Evolutionary conservation across 2,329 filamentous ascomycete genomes (phyloP).

Genomic region (Amylocarpus encephaloides): DNA sequence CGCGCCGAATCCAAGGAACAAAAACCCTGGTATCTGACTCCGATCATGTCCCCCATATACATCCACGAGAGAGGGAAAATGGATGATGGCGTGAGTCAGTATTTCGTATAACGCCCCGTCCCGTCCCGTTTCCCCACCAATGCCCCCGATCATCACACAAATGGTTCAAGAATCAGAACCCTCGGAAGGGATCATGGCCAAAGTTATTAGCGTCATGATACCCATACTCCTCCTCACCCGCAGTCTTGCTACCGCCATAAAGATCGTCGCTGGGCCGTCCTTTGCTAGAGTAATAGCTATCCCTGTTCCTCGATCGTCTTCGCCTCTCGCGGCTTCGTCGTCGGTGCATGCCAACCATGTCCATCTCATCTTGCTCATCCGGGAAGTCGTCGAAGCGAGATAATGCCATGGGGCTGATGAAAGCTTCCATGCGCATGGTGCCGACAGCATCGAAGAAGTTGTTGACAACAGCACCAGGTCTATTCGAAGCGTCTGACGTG

Average conservation of each 20-base stretch:
- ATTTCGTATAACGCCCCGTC: neutral
- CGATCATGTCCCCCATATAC: no score
- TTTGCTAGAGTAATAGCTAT: slow-evolving; percentile 25
- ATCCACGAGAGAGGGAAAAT: no score
- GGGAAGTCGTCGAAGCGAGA: slow-evolving; percentile 27
- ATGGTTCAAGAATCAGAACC: slow-evolving; percentile 39
- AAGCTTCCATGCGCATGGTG: slow-evolving; percentile 94
- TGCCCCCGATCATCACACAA: neutral
- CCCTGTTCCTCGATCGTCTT: slow-evolving; percentile 25
- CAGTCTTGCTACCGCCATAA: slow-evolving; percentile 41
- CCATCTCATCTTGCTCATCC: slow-evolving; percentile 31
- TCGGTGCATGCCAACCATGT: slow-evolving; percentile 23
- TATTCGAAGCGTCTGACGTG: slow-evolving; percentile 28
- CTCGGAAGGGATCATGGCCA: slow-evolving; percentile 55
- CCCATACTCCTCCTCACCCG: slow-evolving; percentile 48
- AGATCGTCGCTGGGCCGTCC: slow-evolving; percentile 41
- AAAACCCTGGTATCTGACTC: no score
- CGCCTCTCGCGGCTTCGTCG: slow-evolving; percentile 25
- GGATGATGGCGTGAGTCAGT: neutral
- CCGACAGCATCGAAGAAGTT: slow-evolving; percentile 80
- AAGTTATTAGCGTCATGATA: slow-evolving; percentile 31
- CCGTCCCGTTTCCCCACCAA: neutral
- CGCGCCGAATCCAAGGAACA: no score
- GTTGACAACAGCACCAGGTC: slow-evolving; percentile 28
- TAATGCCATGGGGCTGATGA: slow-evolving; percentile 61